A percentile compares a stretch with the other conserved stretches of the same genome.
phyloP scores from a whole-genome alignment of 768 basidiomycete genomes.

The Amanita polypyramis region DNA sequence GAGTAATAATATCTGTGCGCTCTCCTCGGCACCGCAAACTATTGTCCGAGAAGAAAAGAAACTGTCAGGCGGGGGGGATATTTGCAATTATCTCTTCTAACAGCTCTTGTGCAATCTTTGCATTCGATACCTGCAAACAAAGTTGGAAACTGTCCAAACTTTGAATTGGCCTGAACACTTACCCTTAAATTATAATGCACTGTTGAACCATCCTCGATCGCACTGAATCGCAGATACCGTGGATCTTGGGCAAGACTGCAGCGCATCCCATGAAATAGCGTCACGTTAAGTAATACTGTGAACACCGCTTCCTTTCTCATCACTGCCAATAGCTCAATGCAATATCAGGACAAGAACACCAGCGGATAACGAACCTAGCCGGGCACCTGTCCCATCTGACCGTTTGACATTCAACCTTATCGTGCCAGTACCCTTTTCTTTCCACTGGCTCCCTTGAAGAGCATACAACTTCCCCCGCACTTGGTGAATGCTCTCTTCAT shows the following conservation, averaged over 20 bases:
- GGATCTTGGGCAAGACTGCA: constrained; percentile 67
- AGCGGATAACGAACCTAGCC: constrained; percentile 39
- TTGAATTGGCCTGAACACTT: constrained; percentile 17
- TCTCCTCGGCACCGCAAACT: neutral
- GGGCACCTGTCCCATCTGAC: constrained; percentile 56
- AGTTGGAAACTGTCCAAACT: constrained; percentile 2
- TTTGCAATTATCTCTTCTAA: constrained; percentile 45
- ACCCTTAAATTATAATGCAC: constrained; percentile 74
- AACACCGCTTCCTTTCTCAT: constrained; percentile 85
- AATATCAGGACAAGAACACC: neutral
- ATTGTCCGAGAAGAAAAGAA: neutral
- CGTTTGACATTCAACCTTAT: constrained; percentile 60
- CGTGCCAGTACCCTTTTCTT: constrained; percentile 65
- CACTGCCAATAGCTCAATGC: constrained; percentile 29
- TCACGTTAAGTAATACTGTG: constrained; percentile 61
- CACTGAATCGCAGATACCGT: constrained; percentile 68
- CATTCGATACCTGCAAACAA: constrained; percentile 43
- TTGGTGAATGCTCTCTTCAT: constrained; percentile 67
- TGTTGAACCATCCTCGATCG: constrained; percentile 48
- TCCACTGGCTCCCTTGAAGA: constrained; percentile 60
- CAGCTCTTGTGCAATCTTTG: constrained; percentile 63
- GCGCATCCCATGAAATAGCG: constrained; percentile 71
- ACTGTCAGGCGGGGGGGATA: constrained; percentile 28
- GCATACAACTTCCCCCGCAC: constrained; percentile 69
- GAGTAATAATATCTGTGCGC: constrained; percentile 3